phyloP scores from a whole-genome alignment of 345 rosid genomes.

The Alliaria petiolata region DNA sequence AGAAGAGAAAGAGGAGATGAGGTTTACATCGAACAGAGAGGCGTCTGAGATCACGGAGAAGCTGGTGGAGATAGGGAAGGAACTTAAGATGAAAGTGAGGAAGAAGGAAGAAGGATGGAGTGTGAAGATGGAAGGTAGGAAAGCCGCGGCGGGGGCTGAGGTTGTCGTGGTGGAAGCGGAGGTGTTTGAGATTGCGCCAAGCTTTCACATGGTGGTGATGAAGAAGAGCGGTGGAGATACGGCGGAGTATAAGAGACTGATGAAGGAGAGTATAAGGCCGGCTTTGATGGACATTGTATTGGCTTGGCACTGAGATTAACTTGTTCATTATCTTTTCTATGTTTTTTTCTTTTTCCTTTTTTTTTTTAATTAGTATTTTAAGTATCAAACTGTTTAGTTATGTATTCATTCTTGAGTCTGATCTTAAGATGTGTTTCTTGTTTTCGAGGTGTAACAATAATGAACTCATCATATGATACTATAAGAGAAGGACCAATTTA shows the following conservation, averaged over 20 bases:
- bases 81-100: slow-evolving; percentile 58
- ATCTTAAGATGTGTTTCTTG: background rate
- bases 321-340: no score
- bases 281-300: slow-evolving; percentile 75
- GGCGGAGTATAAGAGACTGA: slow-evolving; percentile 59
- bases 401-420: background rate
- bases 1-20: slow-evolving; percentile 58
- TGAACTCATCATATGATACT: background rate
- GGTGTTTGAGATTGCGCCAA: slow-evolving; percentile 75
- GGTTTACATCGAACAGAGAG: slow-evolving; percentile 61
- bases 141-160: slow-evolving; percentile 57
- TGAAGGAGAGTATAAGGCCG: slow-evolving; percentile 72
- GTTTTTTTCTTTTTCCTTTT: background rate
- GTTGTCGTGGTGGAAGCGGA: slow-evolving; percentile 65
- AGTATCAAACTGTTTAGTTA: background rate
- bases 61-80: slow-evolving; percentile 59
- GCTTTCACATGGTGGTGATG: slow-evolving; percentile 74
- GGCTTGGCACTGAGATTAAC: slow-evolving; percentile 79
- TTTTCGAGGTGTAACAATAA: background rate
- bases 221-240: slow-evolving; percentile 80
- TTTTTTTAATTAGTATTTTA: no score
- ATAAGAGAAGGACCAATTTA: background rate
- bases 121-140: slow-evolving; percentile 59
- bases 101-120: slow-evolving; percentile 56
- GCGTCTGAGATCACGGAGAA: slow-evolving; percentile 56